Base-by-base conservation (phyloP, 805 yeast genomes). In the Hanseniaspora occidentalis region DNA sequence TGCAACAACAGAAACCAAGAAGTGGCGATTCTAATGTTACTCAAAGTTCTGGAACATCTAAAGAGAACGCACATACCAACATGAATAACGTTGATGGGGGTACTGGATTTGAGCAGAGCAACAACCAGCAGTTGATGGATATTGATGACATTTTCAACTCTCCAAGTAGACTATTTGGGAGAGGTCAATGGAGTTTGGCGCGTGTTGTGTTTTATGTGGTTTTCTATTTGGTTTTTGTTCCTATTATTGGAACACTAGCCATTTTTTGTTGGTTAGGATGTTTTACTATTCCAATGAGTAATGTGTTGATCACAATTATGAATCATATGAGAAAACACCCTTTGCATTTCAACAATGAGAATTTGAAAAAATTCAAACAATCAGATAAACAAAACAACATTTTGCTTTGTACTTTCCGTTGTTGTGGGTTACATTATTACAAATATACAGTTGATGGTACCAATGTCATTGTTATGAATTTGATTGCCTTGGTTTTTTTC, bases 381-480 rank as follows among this genome's bases (percentile, higher is more conserved):
- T 6, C 71, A 70, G 50, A 70, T 73, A 39, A 54, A 63, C 36
- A 48, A 60, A 4, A 50, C 58, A 7, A 74, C 51, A 76, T 92
- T 42, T 60, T 92, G 38, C 66, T 92, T 31, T 86, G 96, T 61
- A 88, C 97, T 1, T 89, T 85, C 62, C 73, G 97, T 53, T 84
- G 94, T 42, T 77, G 85, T 47, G 97, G 97, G 1, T 70, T 75
- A 57, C 95, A 86, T 57, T 92, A 92, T 62, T 92, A 88, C 66
- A 92, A 92, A 65, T 88, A 84, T 60, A 92, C 98, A 0, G 84
- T 92, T 37, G 96, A 84, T 48, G 98, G 98, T 44, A 88, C 96
- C 2, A 89, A 92, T 58, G 82, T 89, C 42, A 83, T 92, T 50
- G 81, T 92, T 56, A 78, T 92, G 62, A 92, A 92, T 54, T 64